Evolutionary conservation across 2,329 filamentous ascomycete genomes (phyloP).

Genomic region (Lasiodiplodia sp.): DNA sequence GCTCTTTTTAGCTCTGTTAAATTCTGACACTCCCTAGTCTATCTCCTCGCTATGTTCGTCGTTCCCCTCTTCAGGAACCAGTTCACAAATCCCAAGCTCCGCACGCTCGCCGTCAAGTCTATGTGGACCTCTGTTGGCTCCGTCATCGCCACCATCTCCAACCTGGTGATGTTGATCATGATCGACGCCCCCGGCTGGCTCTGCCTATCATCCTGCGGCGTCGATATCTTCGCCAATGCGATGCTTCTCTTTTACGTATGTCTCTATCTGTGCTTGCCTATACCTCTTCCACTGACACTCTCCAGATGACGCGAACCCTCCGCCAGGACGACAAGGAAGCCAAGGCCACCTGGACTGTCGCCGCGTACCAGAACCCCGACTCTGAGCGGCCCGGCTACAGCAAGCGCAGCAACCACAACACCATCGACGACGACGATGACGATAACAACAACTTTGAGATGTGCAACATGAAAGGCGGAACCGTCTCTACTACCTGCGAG

Average conservation of each 20-base stretch:
- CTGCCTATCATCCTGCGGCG: neutral
- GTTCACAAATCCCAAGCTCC: constrained; percentile 1
- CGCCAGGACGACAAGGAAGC: neutral
- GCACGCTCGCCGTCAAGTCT: neutral
- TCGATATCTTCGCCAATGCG: constrained; percentile 6
- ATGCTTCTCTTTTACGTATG: constrained; percentile 4
- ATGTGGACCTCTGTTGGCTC: constrained; percentile 8
- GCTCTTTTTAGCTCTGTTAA: too few relatives aligned
- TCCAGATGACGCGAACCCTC: constrained; percentile 1
- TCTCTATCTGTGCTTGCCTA: neutral
- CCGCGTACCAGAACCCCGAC: too few relatives aligned
- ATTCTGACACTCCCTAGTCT: neutral
- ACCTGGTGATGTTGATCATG: constrained; percentile 13
- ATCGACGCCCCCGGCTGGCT: constrained; percentile 15
- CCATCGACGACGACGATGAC: too few relatives aligned
- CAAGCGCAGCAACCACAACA: too few relatives aligned
- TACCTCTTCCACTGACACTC: neutral
- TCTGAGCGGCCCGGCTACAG: too few relatives aligned
- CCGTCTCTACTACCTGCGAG: too few relatives aligned
- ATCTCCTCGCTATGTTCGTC: constrained; percentile 9
- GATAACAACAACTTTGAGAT: too few relatives aligned
- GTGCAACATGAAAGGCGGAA: too few relatives aligned
- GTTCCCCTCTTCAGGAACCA: constrained; percentile 9
- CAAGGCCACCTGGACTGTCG: neutral
- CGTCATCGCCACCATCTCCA: constrained; percentile 3